Percentiles rank a stretch among this genome's conserved stretches.
phyloP scores from a whole-genome alignment of 306 rosid genomes.

The Prunus mongolica region DNA sequence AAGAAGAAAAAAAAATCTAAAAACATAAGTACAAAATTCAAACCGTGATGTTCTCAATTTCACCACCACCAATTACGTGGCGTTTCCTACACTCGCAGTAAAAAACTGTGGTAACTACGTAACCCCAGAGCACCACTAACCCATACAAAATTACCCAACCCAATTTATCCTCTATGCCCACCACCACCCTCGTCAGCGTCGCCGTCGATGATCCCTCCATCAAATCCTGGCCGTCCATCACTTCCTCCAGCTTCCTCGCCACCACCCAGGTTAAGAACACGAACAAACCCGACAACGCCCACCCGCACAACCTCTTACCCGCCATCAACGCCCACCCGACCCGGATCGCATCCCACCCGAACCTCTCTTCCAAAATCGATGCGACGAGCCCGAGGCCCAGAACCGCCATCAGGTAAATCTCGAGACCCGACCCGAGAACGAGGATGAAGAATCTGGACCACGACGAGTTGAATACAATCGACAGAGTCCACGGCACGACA shows the following conservation, averaged over 20 bases:
- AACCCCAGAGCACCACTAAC: conserved; percentile 46
- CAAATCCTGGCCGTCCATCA: conserved; percentile 44
- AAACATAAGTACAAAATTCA: not conserved
- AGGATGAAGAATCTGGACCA: conserved; percentile 10
- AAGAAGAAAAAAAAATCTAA: not conserved
- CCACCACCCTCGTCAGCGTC: conserved; percentile 8
- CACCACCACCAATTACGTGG: conserved; percentile 23
- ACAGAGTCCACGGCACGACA: conserved; percentile 23
- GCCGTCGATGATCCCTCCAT: conserved; percentile 1
- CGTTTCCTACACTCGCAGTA: conserved; percentile 62
- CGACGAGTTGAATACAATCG: conserved; percentile 9
- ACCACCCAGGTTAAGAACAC: conserved; percentile 34
- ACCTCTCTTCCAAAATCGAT: conserved; percentile 62
- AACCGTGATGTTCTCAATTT: conserved; percentile 8
- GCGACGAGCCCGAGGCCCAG: conserved; percentile 53
- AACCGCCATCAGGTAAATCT: conserved; percentile 61
- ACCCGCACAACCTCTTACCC: conserved; percentile 47
- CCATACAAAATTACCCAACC: conserved; percentile 49
- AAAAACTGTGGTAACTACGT: conserved; percentile 50
- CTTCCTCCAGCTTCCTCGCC: conserved; percentile 26
- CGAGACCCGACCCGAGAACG: conserved; percentile 27
- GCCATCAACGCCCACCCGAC: conserved; percentile 48
- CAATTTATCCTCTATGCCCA: conserved; percentile 28
- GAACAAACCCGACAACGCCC: conserved; percentile 49
- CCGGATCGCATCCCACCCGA: conserved; percentile 61